These are phyloP conservation scores for Sanghuangporus sanghuang DNA, from an alignment of 1,284 basidiomycete species.

Conservation along the genomic window DNA sequence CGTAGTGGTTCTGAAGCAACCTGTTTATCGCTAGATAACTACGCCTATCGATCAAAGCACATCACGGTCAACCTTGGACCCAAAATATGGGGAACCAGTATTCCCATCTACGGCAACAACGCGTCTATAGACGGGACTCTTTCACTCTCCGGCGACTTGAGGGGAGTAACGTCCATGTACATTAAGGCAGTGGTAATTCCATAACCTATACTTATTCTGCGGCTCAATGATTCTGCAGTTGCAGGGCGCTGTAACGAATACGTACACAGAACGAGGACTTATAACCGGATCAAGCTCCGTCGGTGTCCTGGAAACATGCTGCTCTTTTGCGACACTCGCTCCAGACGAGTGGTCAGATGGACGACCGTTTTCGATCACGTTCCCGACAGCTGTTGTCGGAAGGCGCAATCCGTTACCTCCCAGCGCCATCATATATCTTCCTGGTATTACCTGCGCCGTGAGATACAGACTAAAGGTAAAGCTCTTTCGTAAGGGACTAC, in stretches of 20 bases:
- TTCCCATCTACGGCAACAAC: constrained; percentile 38
- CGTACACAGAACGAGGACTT: constrained; percentile 28
- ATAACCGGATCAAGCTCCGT: constrained; percentile 20
- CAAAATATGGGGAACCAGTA: constrained; percentile 33
- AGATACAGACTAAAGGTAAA: constrained; percentile 36
- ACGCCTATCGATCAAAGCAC: constrained; percentile 35
- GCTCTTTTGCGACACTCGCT: constrained; percentile 28
- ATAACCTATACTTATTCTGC: neutral
- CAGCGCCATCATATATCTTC: constrained; percentile 33
- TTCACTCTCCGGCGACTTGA: constrained; percentile 30
- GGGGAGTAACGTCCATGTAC: constrained; percentile 33
- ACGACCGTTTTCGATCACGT: constrained; percentile 35
- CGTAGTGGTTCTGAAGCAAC: neutral
- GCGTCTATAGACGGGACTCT: constrained; percentile 37
- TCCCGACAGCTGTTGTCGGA: constrained; percentile 32
- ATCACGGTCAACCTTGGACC: constrained; percentile 38
- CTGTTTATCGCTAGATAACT: constrained; percentile 26
- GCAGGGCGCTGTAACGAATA: constrained; percentile 33
- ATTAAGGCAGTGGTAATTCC: constrained; percentile 27
- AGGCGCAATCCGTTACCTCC: constrained; percentile 33
- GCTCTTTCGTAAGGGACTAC: constrained; percentile 36
- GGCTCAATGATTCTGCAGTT: constrained; percentile 27
- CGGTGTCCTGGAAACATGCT: constrained; percentile 28
- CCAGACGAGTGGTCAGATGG: constrained; percentile 25
- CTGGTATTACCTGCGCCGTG: constrained; percentile 34